Conservation (phyloP, 2,329 filamentous ascomycete genomes). For the Zalaria obscura region DNA sequence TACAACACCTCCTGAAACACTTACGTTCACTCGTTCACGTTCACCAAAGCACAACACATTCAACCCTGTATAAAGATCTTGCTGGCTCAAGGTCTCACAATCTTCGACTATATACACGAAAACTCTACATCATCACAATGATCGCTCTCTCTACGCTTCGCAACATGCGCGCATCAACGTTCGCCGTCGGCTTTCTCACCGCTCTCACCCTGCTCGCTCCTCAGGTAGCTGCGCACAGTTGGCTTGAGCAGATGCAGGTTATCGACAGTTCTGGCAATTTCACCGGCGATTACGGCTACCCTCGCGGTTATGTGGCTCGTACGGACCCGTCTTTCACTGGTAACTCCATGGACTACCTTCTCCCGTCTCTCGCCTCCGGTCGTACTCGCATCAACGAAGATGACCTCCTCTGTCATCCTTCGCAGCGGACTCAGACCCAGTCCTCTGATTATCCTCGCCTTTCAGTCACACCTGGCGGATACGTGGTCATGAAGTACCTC, state of each 20-base stretch:
- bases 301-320: constrained; percentile 55
- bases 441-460: constrained; percentile 47
- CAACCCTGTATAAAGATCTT: not conserved
- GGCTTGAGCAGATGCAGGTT: constrained; percentile 64
- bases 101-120: not conserved
- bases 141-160: not conserved
- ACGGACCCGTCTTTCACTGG: constrained; percentile 43
- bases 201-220: not conserved
- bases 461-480: constrained; percentile 33
- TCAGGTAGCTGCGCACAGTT: constrained; percentile 48
- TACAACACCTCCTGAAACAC: too few relatives aligned
- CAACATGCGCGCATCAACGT: not conserved
- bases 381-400: constrained; percentile 32
- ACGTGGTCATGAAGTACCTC: constrained; percentile 33
- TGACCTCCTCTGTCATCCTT: constrained; percentile 48
- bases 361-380: constrained; percentile 38
- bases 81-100: not conserved
- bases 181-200: not conserved
- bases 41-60: too few relatives aligned
- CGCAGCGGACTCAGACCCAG: constrained; percentile 43
- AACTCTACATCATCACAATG: not conserved
- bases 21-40: too few relatives aligned
- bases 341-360: constrained; percentile 38
- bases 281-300: constrained; percentile 54
- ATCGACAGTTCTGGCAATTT: constrained; percentile 64